phyloP scores from a whole-genome alignment of 1,284 basidiomycete species.

The Mycosarcoma maydis region DNA sequence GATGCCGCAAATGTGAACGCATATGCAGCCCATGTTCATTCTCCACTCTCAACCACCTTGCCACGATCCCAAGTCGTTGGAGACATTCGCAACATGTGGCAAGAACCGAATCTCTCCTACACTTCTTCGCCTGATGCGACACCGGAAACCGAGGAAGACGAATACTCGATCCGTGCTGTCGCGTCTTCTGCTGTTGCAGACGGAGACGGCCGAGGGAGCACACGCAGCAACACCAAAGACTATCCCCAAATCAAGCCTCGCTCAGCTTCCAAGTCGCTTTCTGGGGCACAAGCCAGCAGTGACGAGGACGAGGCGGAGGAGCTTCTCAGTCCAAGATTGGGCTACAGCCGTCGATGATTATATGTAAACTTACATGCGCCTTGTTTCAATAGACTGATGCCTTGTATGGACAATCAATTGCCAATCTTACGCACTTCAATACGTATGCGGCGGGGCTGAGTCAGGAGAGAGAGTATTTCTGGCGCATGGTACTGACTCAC shows the following conservation, averaged over 20 bases:
- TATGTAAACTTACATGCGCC: not conserved
- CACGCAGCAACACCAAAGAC: conserved; percentile 14
- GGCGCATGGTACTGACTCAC: too few species aligned
- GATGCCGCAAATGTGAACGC: conserved; percentile 28
- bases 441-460: too few species aligned
- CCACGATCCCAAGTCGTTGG: conserved; percentile 19
- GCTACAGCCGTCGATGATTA: conserved; percentile 4
- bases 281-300: conserved; percentile 9
- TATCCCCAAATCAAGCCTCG: conserved; percentile 42
- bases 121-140: conserved; percentile 20
- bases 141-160: conserved; percentile 31
- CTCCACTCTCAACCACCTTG: conserved; percentile 31
- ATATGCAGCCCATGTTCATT: conserved; percentile 26
- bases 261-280: conserved; percentile 9
- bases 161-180: conserved; percentile 37
- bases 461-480: too few species aligned
- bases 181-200: conserved; percentile 3
- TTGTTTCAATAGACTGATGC: conserved; percentile 8
- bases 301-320: conserved; percentile 43
- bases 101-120: conserved; percentile 19
- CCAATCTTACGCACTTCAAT: not conserved
- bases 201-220: conserved; percentile 4
- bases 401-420: conserved; percentile 3
- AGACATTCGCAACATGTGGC: conserved; percentile 34
- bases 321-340: conserved; percentile 38